Percentiles rank a stretch among this genome's conserved stretches.
phyloP scores from a whole-genome alignment of 306 rosid genomes.

The Prunus salicina region DNA sequence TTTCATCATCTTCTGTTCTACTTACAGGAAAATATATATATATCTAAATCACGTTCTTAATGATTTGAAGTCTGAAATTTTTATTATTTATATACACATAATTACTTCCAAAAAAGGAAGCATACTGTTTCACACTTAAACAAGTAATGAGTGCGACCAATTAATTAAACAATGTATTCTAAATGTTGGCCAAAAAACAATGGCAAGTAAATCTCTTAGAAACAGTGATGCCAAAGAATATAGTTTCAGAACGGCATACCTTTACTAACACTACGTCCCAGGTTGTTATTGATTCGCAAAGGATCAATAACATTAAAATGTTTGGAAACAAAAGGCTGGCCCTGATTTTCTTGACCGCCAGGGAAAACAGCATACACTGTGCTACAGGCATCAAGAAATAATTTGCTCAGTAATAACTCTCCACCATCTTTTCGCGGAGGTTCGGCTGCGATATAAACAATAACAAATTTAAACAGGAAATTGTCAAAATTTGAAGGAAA shows the following conservation, averaged over 20 bases:
- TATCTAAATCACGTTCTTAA: neutral
- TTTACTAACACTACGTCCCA: slow-evolving; percentile 99
- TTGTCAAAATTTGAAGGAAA: neutral
- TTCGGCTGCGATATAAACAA: slow-evolving; percentile 57
- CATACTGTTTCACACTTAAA: neutral
- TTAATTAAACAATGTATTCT: neutral
- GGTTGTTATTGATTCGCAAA: slow-evolving; percentile 93
- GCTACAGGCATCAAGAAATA: slow-evolving; percentile 78
- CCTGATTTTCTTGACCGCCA: slow-evolving; percentile 78
- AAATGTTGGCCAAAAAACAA: neutral
- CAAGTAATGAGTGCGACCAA: neutral
- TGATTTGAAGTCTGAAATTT: neutral
- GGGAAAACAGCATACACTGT: slow-evolving; percentile 85
- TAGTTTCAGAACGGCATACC: slow-evolving; percentile 43
- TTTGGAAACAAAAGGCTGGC: slow-evolving; percentile 84
- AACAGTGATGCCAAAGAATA: slow-evolving; percentile 3
- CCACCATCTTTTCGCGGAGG: slow-evolving; percentile 95
- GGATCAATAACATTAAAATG: slow-evolving; percentile 98
- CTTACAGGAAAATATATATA: neutral
- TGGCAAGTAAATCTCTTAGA: neutral
- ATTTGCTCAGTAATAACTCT: slow-evolving; percentile 79
- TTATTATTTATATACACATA: neutral
- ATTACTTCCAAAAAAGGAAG: neutral
- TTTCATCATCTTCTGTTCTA: neutral
- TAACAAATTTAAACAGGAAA: slow-evolving; percentile 15